Base-by-base conservation (phyloP, 139 green algal genomes). In the Chlorella sp. region DNA sequence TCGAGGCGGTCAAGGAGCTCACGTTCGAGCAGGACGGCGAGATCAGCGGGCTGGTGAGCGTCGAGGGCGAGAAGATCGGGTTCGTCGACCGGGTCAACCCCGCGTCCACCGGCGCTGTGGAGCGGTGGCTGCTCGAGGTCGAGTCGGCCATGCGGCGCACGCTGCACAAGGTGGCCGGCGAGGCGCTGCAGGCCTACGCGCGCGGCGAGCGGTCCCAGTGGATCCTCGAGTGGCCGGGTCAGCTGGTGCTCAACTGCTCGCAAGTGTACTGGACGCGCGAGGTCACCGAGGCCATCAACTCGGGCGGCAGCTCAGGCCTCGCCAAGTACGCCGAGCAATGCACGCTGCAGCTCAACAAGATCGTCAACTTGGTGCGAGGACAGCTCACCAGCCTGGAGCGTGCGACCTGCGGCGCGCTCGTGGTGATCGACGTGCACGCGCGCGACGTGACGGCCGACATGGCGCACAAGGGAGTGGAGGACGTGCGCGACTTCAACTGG, bases 211-310 rank as follows among this genome's bases (percentile, higher is more conserved):
- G 88, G 61, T 75, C 64, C 34, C 63, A 82, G 35, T 93, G 88
- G 88, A 91, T 93, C 66, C 80, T 93, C 34, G 64, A 90, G 55
- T 91, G 86, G 86, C 86, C 88, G 22, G 88, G 88, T 10, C 87
- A 91, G 81, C 74, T 93, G 22, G 84, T 93, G 35, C 83, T 93
- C 59, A 89, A 88, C 68, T 88, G 82, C 74, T 88, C 79, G n/a
- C 88, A 92, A 78, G 83, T 93, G 31, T 89, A 87, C 79, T 94
- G 88, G 89, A 93, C 89, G 3, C 73, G 81, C 3, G 86, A 93
- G 67, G 89, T 93, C 36, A 85, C 74, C 14, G 81, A 90, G 27
- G 87, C 90, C 27, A 93, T 95, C 63, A 69, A 75, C 14, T 76
- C 69, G 1, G 82, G 78, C n/a, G 90, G 90, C 32, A 60, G 77